A percentile compares a stretch with the other conserved stretches of the same genome.
phyloP scores from a whole-genome alignment of 176 grass and related monocot species.

The Tillandsia fasciculata region DNA sequence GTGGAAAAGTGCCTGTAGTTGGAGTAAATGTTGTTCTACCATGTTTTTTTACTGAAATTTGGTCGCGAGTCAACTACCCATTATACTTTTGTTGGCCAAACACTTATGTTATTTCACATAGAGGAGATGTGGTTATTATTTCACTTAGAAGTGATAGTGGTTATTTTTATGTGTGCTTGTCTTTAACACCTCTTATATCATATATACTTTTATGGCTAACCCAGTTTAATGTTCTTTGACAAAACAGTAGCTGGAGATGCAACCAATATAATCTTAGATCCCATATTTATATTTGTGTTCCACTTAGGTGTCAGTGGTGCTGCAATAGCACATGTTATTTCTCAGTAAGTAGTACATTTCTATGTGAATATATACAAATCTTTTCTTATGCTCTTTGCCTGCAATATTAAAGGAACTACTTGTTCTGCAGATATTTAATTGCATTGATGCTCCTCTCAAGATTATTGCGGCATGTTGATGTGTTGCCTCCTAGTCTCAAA shows the following conservation, averaged over 20 bases:
- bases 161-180: neutral
- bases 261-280: constrained; percentile 79
- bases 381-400: constrained; percentile 17
- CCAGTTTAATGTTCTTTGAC: neutral
- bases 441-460: constrained; percentile 60
- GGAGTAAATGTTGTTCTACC: neutral
- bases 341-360: constrained; percentile 57
- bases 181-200: neutral
- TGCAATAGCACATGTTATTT: constrained; percentile 96
- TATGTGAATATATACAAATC: neutral
- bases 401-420: constrained; percentile 22
- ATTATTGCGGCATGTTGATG: constrained; percentile 44
- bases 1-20: too few relatives aligned
- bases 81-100: too few relatives aligned
- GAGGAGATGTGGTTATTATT: too few relatives aligned
- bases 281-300: constrained; percentile 91
- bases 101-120: too few relatives aligned
- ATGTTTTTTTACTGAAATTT: too few relatives aligned
- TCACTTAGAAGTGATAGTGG: too few relatives aligned
- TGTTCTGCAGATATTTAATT: constrained; percentile 65
- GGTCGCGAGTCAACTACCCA: too few relatives aligned
- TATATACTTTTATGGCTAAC: neutral
- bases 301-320: constrained; percentile 72
- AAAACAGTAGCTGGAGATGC: constrained; percentile 64
- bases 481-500: constrained; percentile 49